Evolutionary conservation across 2,329 filamentous ascomycete genomes (phyloP).

Genomic region (Paraconiothyrium sp.): DNA sequence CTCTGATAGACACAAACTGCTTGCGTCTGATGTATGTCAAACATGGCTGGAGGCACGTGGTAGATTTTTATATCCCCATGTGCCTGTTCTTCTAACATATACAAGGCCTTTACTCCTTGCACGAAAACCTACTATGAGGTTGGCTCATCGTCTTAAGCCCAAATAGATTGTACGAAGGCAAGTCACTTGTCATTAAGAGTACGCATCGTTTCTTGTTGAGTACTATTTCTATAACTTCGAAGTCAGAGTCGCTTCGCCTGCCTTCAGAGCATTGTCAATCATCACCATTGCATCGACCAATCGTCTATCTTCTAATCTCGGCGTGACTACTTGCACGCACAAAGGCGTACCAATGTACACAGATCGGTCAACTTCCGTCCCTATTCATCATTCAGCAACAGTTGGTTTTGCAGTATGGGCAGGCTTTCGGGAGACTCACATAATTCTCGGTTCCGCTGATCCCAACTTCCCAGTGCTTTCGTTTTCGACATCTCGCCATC

Average conservation of each 20-base stretch:
- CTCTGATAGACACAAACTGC: too few species aligned
- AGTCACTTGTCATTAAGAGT: too few species aligned
- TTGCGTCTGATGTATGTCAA: too few species aligned
- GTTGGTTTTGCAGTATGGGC: slow-evolving; percentile 21
- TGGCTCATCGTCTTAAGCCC: too few species aligned
- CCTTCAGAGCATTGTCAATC: slow-evolving; percentile 58
- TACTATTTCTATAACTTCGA: slow-evolving; percentile 10
- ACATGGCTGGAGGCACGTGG: too few species aligned
- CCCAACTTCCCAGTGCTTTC: slow-evolving; percentile 64
- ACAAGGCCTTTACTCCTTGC: too few species aligned
- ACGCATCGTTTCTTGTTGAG: too few species aligned
- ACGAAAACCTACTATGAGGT: too few species aligned
- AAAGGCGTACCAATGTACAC: slow-evolving; percentile 65
- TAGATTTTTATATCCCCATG: too few species aligned
- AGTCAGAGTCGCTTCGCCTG: background rate
- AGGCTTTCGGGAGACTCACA: slow-evolving; percentile 52
- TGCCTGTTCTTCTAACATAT: too few species aligned
- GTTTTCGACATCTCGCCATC: slow-evolving; percentile 55
- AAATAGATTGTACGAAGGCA: too few species aligned
- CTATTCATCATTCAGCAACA: slow-evolving; percentile 24
- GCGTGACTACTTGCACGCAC: slow-evolving; percentile 66
- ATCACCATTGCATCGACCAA: slow-evolving; percentile 64
- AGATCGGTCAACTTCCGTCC: slow-evolving; percentile 60
- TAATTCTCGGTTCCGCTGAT: slow-evolving; percentile 66
- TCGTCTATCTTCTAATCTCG: slow-evolving; percentile 63